Evolutionary conservation across 306 rosid genomes (phyloP).

Genomic region (Quercus engelmannii): DNA sequence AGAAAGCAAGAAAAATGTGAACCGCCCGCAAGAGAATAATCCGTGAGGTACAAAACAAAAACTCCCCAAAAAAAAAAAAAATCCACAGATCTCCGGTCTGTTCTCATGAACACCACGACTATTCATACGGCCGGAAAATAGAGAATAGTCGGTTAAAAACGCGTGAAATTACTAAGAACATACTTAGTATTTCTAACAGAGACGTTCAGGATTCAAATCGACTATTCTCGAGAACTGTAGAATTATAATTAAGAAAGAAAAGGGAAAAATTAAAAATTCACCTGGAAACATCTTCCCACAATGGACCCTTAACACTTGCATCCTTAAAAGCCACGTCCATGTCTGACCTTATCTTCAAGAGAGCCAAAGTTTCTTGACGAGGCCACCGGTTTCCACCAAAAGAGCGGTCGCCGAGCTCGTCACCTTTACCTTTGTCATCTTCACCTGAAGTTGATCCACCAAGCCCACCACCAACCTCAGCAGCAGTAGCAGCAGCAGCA

Average conservation of each 20-base stretch:
- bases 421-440: slow-evolving; percentile 47
- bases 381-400: slow-evolving; percentile 96
- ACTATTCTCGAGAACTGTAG: accelerated
- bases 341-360: slow-evolving; percentile 86
- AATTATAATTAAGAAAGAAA: neutral
- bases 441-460: slow-evolving; percentile 74
- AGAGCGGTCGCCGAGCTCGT: slow-evolving; percentile 53
- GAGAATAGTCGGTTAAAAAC: too few relatives aligned
- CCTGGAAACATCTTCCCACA: slow-evolving; percentile 97
- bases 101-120: neutral
- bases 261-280: slow-evolving; percentile 3
- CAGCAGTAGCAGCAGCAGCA: slow-evolving; percentile 15
- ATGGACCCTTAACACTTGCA: slow-evolving; percentile 91
- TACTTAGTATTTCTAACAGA: too few relatives aligned
- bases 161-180: too few relatives aligned
- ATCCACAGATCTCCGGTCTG: slow-evolving; percentile 38
- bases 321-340: slow-evolving; percentile 87
- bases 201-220: too few relatives aligned
- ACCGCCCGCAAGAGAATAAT: slow-evolving; percentile 14
- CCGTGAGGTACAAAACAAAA: slow-evolving; percentile 2
- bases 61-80: neutral
- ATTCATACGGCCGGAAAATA: too few relatives aligned
- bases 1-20: neutral
- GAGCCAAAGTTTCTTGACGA: slow-evolving; percentile 76
- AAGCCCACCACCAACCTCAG: slow-evolving; percentile 18